These are phyloP conservation scores for Ogataea neopini DNA, from an alignment of 805 yeast species.

Conservation along the genomic window DNA sequence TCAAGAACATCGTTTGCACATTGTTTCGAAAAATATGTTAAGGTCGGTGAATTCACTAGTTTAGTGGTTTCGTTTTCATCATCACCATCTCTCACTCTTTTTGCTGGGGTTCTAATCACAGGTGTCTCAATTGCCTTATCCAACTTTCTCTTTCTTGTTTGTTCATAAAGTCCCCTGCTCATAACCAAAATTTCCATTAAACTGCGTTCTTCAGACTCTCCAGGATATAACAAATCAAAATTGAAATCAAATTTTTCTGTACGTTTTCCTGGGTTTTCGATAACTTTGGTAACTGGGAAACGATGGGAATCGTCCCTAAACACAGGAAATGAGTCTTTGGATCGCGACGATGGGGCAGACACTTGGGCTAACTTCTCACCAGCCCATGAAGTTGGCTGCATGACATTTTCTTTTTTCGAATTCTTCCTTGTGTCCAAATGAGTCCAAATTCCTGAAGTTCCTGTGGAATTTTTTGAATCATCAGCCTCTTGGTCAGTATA, in stretches of 20 bases:
- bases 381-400: slow-evolving; percentile 57
- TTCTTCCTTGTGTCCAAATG: slow-evolving; percentile 48
- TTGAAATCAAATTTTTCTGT: slow-evolving; percentile 62
- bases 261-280: slow-evolving; percentile 57
- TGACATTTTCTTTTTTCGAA: slow-evolving; percentile 64
- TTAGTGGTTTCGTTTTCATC: slow-evolving; percentile 22
- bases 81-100: slow-evolving; percentile 14
- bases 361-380: slow-evolving; percentile 58
- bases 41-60: slow-evolving; percentile 66
- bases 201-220: slow-evolving; percentile 46
- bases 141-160: slow-evolving; percentile 15
- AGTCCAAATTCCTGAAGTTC: slow-evolving; percentile 42
- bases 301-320: slow-evolving; percentile 39
- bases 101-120: too few species aligned
- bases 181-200: slow-evolving; percentile 57
- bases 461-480: slow-evolving; percentile 1
- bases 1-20: slow-evolving; percentile 72
- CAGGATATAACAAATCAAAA: slow-evolving; percentile 56
- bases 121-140: slow-evolving; percentile 6
- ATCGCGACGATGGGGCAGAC: neutral
- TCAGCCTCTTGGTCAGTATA: slow-evolving; percentile 19
- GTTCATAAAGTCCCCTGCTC: slow-evolving; percentile 37
- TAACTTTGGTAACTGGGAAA: slow-evolving; percentile 48
- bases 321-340: slow-evolving; percentile 32
- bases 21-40: slow-evolving; percentile 72